Base-by-base conservation (phyloP, 2,329 filamentous ascomycete genomes). In the Akanthomyces uredinophilus region DNA sequence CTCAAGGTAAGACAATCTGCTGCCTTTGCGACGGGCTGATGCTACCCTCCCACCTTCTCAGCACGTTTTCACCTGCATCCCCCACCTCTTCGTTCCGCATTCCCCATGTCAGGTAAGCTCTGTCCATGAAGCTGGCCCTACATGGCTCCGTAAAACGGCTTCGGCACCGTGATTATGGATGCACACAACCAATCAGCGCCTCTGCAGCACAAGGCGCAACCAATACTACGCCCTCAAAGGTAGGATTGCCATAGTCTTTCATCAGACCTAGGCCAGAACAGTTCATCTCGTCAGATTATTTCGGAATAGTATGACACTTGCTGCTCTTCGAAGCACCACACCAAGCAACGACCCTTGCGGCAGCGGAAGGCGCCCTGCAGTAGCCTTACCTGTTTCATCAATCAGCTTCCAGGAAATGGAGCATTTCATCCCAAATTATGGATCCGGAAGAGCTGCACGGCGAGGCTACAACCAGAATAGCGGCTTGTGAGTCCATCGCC, bases 1-100 rank as follows among this genome's bases (percentile, higher is more conserved):
- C 50, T 53, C 51, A n/a, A 47, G 55, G 59, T 61, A 61, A 61
- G 59, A 54, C 59, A 61, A 61, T 55, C 59, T 55, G 20, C 43
- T 37, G 22, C n/a, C 27, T 47, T 61, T 55, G 32, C 50, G 43
- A 49, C 51, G 59, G 51, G 51, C 59, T 49, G 51, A 61, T 55
- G 51, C 44, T 35, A 55, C 59, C 43, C 20, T 61, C 35, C 43
- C 59, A 35, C 51, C 14, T 61, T 24, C 44, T 55, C 51, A 55
- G 51, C 43, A 61, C 51, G 43, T 61, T 55, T 61, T 50, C 51
- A 20, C n/a, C 49, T 29, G n/a, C 13, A 5, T 18, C 43, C 51
- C 43, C 59, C 43, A 61, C 59, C 6, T 2, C 39, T 20, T 44
- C 20, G 32, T 47, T 47, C 50, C 47, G 24, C 39, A 39, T 61